Evolutionary conservation across 2,329 filamentous ascomycete genomes (phyloP), one percentile per base, ranked within the genome.

Genomic region (Aspergillus quadricinctus): DNA sequence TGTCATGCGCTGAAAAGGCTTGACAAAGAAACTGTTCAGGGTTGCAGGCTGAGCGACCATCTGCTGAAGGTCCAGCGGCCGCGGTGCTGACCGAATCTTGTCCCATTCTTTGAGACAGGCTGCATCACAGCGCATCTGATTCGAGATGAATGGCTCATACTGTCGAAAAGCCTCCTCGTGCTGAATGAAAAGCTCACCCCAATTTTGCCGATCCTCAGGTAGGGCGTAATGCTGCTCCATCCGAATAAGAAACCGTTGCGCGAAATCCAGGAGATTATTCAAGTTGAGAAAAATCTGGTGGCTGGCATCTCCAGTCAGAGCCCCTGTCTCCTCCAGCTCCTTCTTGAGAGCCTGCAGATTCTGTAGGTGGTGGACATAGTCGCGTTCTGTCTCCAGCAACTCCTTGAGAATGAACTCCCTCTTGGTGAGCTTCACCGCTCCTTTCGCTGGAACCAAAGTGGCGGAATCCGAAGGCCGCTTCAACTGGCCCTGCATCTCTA

Each of bases 201-300:
- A 99, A 71, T 93, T 89, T 72, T 99, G 94, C 59, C 84, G 81
- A 3, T 82, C 77, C 59, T 88, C 82, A 0, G 90, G 83, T 75
- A 91, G 84, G 3, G 90, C 92, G 68, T 97, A 96, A 40, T 92
- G 95, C 28, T 95, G 95, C 77, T 99, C 94, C 60, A 99, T 90
- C 54, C 92, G 88, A 67, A 99, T 97, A 49, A 99, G 80, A 68
- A 99, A 97, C 28, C 92, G 86, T 60, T 95, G 88, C 70, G 97
- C 93, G 71, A 97, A 96, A 73, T 99, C 94, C 52, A 99, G 82
- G 49, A 99, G 89, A 29, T 89, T 86, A 71, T 97, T 96, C 69
- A 97, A 86, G 75, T 99, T 99, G 59, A 97, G 81, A 75, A 99
- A 99, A 60, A 99, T 97, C 69, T 92, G 87, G 76, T 97, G 92